Evolutionary conservation across 78 protist genomes (phyloP), one percentile per base, ranked within the genome.

Genomic region (Thecamonas trahens): DNA sequence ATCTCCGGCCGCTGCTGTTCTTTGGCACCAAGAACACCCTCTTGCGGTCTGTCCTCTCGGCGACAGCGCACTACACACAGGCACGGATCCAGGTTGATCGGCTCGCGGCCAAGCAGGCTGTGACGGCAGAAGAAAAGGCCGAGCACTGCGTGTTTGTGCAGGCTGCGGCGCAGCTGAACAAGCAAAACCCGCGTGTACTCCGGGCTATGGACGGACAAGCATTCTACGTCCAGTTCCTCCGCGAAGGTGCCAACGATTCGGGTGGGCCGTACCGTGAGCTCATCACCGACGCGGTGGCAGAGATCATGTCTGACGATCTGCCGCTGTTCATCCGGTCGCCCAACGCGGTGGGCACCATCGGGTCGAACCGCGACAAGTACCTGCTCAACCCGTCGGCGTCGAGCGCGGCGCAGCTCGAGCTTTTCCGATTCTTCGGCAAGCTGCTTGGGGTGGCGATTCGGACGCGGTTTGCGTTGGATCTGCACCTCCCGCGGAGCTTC

Each of bases 181-280:
- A n/a, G n/a, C n/a, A n/a, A n/a, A n/a, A n/a, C n/a, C n/a, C n/a
- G n/a, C n/a, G n/a, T n/a, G n/a, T n/a, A n/a, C n/a, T n/a, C n/a
- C n/a, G n/a, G n/a, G n/a, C n/a, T n/a, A n/a, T n/a, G n/a, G n/a
- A n/a, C n/a, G n/a, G n/a, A n/a, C n/a, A n/a, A n/a, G n/a, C n/a
- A n/a, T 42, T 42, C 11, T 13, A 6, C 18, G 62, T 24, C 45
- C 57, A 61, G 45, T 60, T 77, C 53, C 57, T 55, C 24, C 77
- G 84, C 60, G 84, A 78, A 35, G 67, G 66, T 5, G 64, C 68
- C 22, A 67, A 9, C 39, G 83, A 77, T 42, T 29, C n/a, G 26
- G 83, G 83, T 29, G 83, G 83, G n/a, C 67, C 63, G 37, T 77
- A 37, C 70, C 83, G 83, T 49, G 83, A 77, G 38, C 45, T 72